Conservation (phyloP, 1,284 basidiomycete genomes). For the Ceratorhiza oryzae-sativae region DNA sequence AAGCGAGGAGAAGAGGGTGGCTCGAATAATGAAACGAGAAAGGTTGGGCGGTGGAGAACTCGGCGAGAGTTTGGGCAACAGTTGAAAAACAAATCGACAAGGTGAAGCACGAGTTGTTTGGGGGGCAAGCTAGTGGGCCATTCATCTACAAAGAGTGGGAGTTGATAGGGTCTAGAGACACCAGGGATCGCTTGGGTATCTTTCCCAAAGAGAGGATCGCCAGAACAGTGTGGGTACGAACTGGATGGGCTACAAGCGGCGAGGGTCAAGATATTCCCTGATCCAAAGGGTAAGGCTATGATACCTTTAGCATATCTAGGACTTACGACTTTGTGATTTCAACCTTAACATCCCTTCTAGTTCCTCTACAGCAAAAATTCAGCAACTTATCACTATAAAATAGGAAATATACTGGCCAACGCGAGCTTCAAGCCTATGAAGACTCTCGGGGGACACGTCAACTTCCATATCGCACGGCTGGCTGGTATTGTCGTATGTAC, state of each 20-base stretch:
- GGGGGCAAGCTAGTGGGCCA: slow-evolving; percentile 21
- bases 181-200: neutral
- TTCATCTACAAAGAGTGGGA: neutral
- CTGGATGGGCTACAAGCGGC: neutral
- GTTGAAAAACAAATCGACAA: slow-evolving; percentile 22
- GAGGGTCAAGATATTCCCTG: too few species aligned
- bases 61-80: slow-evolving; percentile 16
- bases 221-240: neutral
- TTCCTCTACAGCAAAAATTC: slow-evolving; percentile 5
- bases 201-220: neutral
- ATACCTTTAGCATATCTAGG: too few species aligned
- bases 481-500: slow-evolving; percentile 8
- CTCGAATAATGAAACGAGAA: neutral
- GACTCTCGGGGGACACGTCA: neutral
- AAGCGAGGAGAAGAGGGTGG: slow-evolving; percentile 27
- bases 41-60: slow-evolving; percentile 23
- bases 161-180: neutral
- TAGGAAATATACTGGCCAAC: neutral
- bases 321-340: neutral
- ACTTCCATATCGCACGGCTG: neutral
- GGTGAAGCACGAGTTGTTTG: slow-evolving; percentile 20
- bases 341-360: neutral
- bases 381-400: neutral
- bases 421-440: slow-evolving; percentile 9
- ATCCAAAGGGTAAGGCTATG: neutral